A percentile compares a stretch with the other conserved stretches of the same genome.
phyloP scores from a whole-genome alignment of 805 yeast genomes.

The Candida lessepsii region DNA sequence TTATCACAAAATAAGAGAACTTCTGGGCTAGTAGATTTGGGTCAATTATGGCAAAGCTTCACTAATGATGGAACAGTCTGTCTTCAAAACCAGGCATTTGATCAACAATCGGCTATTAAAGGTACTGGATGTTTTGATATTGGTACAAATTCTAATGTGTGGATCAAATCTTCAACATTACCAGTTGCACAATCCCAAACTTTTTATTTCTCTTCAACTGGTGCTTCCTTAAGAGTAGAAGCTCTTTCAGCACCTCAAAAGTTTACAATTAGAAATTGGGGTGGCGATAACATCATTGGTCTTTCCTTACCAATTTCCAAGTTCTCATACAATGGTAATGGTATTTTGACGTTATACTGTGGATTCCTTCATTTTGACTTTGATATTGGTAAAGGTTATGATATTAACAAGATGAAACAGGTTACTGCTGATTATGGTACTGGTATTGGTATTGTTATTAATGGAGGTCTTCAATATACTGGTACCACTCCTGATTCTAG shows the following conservation, averaged over 20 bases:
- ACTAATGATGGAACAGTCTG: constrained; percentile 24
- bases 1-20: constrained; percentile 21
- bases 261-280: constrained; percentile 21
- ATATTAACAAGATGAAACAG: constrained; percentile 11
- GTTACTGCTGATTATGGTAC: constrained; percentile 17
- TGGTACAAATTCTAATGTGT: constrained; percentile 16
- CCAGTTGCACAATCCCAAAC: constrained; percentile 14
- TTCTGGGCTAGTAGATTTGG: constrained; percentile 16
- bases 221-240: constrained; percentile 16
- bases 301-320: constrained; percentile 14
- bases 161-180: constrained; percentile 13
- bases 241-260: constrained; percentile 19
- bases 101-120: constrained; percentile 17
- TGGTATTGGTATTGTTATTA: constrained; percentile 18
- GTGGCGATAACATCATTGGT: constrained; percentile 15
- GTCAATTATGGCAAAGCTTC: constrained; percentile 15
- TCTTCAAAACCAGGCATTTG: constrained; percentile 19
- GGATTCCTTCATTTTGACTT: constrained; percentile 13
- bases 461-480: constrained; percentile 17
- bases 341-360: constrained; percentile 10
- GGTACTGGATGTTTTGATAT: constrained; percentile 26
- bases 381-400: constrained; percentile 20
- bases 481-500: constrained; percentile 17
- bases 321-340: constrained; percentile 9
- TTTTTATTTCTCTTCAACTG: constrained; percentile 15